phyloP scores from a whole-genome alignment of 805 yeast genomes.

The Schwanniomyces pseudopolymorphus region DNA sequence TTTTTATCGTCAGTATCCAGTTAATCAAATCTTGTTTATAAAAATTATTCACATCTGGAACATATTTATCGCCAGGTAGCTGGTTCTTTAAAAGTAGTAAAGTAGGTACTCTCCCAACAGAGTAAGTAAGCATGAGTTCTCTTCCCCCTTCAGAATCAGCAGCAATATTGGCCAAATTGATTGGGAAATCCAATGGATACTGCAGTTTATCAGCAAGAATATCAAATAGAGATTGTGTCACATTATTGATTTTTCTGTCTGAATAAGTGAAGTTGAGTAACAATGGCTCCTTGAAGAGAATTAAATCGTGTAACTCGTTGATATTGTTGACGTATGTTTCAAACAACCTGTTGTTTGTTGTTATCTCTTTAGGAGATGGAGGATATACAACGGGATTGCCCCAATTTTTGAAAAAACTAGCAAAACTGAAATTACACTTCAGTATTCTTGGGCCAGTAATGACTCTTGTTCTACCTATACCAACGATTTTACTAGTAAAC shows the following conservation, averaged over 20 bases:
- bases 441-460: not conserved
- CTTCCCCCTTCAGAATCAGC: slow-evolving; percentile 64
- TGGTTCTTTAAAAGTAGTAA: slow-evolving; percentile 68
- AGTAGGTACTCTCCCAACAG: slow-evolving; percentile 58
- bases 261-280: slow-evolving; percentile 67
- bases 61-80: slow-evolving; percentile 43
- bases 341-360: slow-evolving; percentile 40
- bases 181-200: slow-evolving; percentile 39
- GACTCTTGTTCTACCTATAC: not conserved
- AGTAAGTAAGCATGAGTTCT: slow-evolving; percentile 57
- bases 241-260: slow-evolving; percentile 59
- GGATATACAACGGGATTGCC: slow-evolving; percentile 36
- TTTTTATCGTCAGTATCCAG: slow-evolving; percentile 19
- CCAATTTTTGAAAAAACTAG: slow-evolving; percentile 7
- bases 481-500: not conserved
- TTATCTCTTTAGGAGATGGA: slow-evolving; percentile 33
- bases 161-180: slow-evolving; percentile 71
- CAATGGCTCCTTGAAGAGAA: slow-evolving; percentile 58
- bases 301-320: slow-evolving; percentile 56
- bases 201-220: slow-evolving; percentile 19
- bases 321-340: slow-evolving; percentile 49
- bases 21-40: slow-evolving; percentile 28
- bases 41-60: slow-evolving; percentile 19
- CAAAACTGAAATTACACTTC: not conserved
- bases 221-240: slow-evolving; percentile 58